Conservation (phyloP, 352 stramenopile genomes). For the Globisporangium carolinianum region DNA sequence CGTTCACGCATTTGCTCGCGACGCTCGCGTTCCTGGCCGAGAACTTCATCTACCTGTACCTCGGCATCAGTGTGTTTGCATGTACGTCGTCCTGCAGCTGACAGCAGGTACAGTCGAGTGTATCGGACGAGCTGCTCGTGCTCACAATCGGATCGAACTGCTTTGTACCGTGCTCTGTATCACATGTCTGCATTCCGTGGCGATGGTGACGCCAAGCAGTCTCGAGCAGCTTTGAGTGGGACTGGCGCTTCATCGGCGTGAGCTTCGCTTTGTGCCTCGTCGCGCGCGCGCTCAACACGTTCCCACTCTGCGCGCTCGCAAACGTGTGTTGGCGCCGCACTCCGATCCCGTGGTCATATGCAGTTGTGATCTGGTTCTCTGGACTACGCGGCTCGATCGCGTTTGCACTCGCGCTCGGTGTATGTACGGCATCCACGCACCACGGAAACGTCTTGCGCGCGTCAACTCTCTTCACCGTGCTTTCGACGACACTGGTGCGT, state of each 20-base stretch:
- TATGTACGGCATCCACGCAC: constrained; percentile 3
- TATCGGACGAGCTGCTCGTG: no score
- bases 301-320: constrained; percentile 28
- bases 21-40: constrained; percentile 39
- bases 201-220: background rate
- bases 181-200: no score
- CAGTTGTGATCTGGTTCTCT: constrained; percentile 71
- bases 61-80: constrained; percentile 37
- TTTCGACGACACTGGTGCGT: constrained; percentile 32
- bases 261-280: constrained; percentile 23
- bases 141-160: no score
- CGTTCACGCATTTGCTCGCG: constrained; percentile 33
- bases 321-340: constrained; percentile 17
- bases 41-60: constrained; percentile 50
- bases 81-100: background rate
- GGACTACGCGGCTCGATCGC: constrained; percentile 80
- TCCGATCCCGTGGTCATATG: constrained; percentile 27
- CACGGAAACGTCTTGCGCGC: constrained; percentile 22
- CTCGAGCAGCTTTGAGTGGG: constrained; percentile 23
- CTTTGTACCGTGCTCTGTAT: no score
- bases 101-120: no score
- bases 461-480: constrained; percentile 43
- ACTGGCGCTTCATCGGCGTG: constrained; percentile 31
- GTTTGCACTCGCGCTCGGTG: constrained; percentile 53
- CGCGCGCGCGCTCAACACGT: constrained; percentile 28